Evolutionary conservation across 495 filamentous ascomycete genomes (phyloP).

Genomic region (Penicillium dipodomyicola): DNA sequence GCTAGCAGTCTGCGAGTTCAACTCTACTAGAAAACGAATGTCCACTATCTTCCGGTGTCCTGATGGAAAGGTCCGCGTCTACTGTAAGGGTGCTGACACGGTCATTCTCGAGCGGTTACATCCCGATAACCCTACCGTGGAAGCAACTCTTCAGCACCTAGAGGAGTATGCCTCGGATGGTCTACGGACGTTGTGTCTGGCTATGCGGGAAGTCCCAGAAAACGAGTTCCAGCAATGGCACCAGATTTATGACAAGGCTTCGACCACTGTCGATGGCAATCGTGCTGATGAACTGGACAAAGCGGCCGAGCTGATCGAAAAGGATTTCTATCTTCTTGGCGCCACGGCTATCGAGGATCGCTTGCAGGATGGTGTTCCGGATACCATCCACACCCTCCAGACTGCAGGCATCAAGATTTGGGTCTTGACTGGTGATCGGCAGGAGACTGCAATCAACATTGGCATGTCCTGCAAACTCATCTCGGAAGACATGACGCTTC

Average conservation of each 20-base stretch:
- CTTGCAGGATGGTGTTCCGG: conserved; percentile 94
- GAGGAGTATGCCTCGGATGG: conserved; percentile 98
- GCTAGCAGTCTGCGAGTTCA: conserved; percentile 96
- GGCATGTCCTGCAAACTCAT: conserved; percentile 99
- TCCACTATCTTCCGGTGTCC: conserved; percentile 95
- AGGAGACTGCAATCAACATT: conserved; percentile 99
- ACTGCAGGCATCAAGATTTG: conserved; percentile 98
- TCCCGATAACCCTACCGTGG: conserved; percentile 76
- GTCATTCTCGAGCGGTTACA: conserved; percentile 89
- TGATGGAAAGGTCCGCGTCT: conserved; percentile 89
- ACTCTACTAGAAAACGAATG: conserved; percentile 97
- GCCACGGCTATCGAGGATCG: conserved; percentile 98
- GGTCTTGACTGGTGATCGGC: conserved; percentile 96
- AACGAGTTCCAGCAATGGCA: conserved; percentile 88
- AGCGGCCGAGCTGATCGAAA: conserved; percentile 92
- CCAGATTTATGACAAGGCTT: conserved; percentile 81
- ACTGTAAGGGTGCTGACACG: conserved; percentile 96
- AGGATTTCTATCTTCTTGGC: conserved; percentile 84
- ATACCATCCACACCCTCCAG: conserved; percentile 97
- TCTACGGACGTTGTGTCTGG: conserved; percentile 89
- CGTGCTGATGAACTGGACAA: conserved; percentile 96
- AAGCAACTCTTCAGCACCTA: conserved; percentile 83
- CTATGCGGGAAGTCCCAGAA: conserved; percentile 91
- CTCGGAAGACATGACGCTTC: conserved; percentile 96
- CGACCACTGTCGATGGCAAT: conserved; percentile 87